These are phyloP conservation scores for Fusarium sulawesiense DNA, from an alignment of 2,329 filamentous ascomycete genomes.

Conservation along the genomic window DNA sequence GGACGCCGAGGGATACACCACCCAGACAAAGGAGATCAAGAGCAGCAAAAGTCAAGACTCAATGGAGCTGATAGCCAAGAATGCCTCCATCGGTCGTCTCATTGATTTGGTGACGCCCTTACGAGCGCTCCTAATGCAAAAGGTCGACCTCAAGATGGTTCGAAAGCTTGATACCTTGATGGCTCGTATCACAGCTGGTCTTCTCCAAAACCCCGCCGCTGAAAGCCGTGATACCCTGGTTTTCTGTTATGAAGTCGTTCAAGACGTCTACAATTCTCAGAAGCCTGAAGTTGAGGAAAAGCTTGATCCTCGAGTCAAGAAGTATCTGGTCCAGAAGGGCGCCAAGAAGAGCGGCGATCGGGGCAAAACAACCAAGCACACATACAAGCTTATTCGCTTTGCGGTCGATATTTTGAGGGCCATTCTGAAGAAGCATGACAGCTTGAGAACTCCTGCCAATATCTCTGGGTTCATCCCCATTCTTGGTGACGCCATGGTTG, in stretches of 20 bases:
- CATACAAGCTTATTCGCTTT: conserved; percentile 89
- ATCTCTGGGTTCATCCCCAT: conserved; percentile 88
- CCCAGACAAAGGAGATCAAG: conserved; percentile 97
- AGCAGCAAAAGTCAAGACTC: conserved; percentile 98
- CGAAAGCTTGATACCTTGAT: conserved; percentile 93
- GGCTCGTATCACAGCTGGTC: conserved; percentile 81
- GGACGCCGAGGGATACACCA: conserved; percentile 94
- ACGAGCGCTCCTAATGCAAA: conserved; percentile 82
- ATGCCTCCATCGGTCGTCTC: conserved; percentile 79
- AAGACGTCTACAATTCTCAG: conserved; percentile 80
- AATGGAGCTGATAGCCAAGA: conserved; percentile 90
- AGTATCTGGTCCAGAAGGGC: conserved; percentile 84
- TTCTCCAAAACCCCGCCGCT: conserved; percentile 83
- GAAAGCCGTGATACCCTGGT: conserved; percentile 85
- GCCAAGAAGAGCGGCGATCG: conserved; percentile 79
- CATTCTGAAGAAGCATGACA: conserved; percentile 86
- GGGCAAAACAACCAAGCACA: conserved; percentile 79
- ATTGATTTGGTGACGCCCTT: conserved; percentile 82
- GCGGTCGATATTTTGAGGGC: conserved; percentile 87
- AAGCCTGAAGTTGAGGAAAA: conserved; percentile 64
- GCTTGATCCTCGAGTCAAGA: conserved; percentile 71
- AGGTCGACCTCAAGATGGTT: conserved; percentile 82
- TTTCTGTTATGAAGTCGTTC: conserved; percentile 94
- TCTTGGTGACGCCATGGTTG: conserved; percentile 86
- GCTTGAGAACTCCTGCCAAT: conserved; percentile 81